These are phyloP conservation scores for Penicillium aurantiogriseum DNA, from an alignment of 2,329 filamentous ascomycete genomes.

Conservation along the genomic window DNA sequence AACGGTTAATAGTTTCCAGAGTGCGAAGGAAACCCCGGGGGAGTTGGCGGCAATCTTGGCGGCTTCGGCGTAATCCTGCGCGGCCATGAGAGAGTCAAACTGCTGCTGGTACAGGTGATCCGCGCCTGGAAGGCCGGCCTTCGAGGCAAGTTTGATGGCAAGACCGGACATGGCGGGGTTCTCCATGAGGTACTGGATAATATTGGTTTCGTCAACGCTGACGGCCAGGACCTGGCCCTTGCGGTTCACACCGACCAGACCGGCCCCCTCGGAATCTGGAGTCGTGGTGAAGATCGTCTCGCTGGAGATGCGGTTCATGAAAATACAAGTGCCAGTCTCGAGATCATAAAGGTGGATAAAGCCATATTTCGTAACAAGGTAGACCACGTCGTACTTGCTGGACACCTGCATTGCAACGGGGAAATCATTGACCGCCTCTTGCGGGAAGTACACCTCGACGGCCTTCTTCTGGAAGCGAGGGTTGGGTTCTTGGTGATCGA, in stretches of 20 bases:
- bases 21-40: conserved; percentile 90
- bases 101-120: conserved; percentile 90
- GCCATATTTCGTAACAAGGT: conserved; percentile 97
- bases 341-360: conserved; percentile 99
- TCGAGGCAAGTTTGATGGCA: conserved; percentile 92
- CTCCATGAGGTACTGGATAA: conserved; percentile 93
- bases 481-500: conserved; percentile 88
- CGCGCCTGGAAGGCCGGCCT: conserved; percentile 88
- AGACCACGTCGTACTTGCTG: conserved; percentile 92
- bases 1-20: conserved; percentile 89
- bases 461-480: conserved; percentile 91
- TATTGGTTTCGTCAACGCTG: conserved; percentile 83
- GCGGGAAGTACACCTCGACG: conserved; percentile 95
- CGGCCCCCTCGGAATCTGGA: conserved; percentile 76
- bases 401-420: conserved; percentile 97
- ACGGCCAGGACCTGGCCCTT: conserved; percentile 96
- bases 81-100: conserved; percentile 81
- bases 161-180: conserved; percentile 92
- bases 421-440: conserved; percentile 94
- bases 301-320: conserved; percentile 99
- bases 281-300: conserved; percentile 98
- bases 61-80: conserved; percentile 80
- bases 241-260: conserved; percentile 92
- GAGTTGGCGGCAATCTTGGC: conserved; percentile 97
- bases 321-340: conserved; percentile 91